A percentile compares a stretch with the other conserved stretches of the same genome.
Conservation (phyloP, 208 protist species). For the Leishmania martiniquensis region DNA sequence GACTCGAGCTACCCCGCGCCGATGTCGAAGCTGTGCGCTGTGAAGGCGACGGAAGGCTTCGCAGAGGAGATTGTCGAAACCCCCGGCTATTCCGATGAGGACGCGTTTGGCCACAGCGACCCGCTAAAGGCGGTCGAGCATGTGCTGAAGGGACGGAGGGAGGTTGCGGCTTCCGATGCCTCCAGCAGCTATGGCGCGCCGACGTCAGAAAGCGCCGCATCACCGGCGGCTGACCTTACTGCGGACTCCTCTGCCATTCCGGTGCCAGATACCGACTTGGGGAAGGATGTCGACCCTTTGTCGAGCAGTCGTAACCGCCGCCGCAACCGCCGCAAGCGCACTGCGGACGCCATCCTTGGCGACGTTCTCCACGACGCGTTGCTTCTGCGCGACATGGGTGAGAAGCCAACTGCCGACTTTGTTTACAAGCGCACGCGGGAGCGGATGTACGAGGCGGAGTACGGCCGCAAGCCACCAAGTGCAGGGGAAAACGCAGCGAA, state of each 20-base stretch:
- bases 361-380: conserved; percentile 87
- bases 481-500: conserved; percentile 67
- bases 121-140: conserved; percentile 46
- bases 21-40: background rate
- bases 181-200: background rate
- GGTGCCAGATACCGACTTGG: background rate
- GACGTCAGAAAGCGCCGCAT: background rate
- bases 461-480: conserved; percentile 74
- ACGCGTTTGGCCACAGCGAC: conserved; percentile 59
- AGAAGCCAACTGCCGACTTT: conserved; percentile 81
- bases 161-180: background rate
- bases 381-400: conserved; percentile 72
- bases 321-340: conserved; percentile 58
- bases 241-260: background rate
- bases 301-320: conserved; percentile 36
- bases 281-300: conserved; percentile 25
- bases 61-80: conserved; percentile 15
- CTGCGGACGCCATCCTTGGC: conserved; percentile 74
- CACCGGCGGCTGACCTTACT: background rate
- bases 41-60: conserved; percentile 12
- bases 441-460: conserved; percentile 85
- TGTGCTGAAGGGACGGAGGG: conserved; percentile 16
- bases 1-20: background rate
- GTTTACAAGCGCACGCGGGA: conserved; percentile 87
- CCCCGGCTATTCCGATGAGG: conserved; percentile 48